These are phyloP conservation scores for Plasmodium cynomolgi DNA, from an alignment of 169 alveolate genomes.

Conservation along the genomic window DNA sequence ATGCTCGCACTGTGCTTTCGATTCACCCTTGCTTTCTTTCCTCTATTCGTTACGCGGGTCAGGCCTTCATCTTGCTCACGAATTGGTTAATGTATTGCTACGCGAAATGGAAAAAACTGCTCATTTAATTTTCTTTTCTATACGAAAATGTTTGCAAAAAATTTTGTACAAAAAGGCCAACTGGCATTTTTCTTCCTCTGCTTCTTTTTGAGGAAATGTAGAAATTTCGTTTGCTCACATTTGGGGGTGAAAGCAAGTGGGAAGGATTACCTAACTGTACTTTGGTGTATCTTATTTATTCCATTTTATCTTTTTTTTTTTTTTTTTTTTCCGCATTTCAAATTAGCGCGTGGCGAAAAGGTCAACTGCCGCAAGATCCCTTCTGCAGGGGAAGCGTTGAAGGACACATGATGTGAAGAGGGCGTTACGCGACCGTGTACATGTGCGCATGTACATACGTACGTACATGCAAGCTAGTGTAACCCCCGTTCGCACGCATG, in stretches of 20 bases:
- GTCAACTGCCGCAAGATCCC: background rate
- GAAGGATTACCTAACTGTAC: background rate
- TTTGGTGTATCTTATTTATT: background rate
- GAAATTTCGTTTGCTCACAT: background rate
- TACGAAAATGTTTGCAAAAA: background rate
- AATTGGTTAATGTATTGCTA: background rate
- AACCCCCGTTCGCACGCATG: background rate
- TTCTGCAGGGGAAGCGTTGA: background rate
- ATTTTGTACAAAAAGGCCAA: background rate
- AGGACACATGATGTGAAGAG: background rate
- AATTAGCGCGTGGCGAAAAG: background rate
- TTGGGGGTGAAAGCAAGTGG: background rate
- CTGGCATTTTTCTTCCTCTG: background rate
- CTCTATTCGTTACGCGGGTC: background rate
- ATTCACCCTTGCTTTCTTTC: background rate
- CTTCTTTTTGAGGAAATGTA: background rate
- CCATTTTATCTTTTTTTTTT: background rate
- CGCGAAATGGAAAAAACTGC: background rate
- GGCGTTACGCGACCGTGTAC: background rate
- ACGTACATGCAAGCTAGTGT: background rate
- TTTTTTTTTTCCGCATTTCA: background rate
- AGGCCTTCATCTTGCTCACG: background rate
- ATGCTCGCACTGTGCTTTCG: background rate
- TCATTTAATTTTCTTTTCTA: background rate
- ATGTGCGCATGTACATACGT: background rate